Percentiles rank a stretch among this genome's conserved stretches.
phyloP scores from a whole-genome alignment of 2,329 filamentous ascomycete species.

The Sclerotinia borealis region DNA sequence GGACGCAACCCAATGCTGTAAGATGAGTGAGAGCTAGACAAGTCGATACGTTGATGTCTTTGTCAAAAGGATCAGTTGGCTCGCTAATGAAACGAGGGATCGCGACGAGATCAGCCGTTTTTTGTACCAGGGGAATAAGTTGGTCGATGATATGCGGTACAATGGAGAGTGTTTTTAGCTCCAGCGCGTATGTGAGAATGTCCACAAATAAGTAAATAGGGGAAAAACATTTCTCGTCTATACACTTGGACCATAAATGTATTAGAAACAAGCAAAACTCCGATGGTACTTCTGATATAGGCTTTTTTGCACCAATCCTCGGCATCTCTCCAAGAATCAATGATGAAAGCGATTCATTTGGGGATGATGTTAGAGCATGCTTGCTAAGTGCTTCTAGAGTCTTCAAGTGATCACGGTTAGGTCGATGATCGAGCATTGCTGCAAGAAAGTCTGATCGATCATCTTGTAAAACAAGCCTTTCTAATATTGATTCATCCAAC shows the following conservation, averaged over 20 bases:
- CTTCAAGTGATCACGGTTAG: constrained; percentile 45
- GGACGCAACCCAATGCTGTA: constrained; percentile 52
- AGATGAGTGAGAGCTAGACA: constrained; percentile 63
- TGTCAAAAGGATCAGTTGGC: constrained; percentile 42
- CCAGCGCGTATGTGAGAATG: constrained; percentile 57
- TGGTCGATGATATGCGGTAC: constrained; percentile 53
- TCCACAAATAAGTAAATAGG: constrained; percentile 62
- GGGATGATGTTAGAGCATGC: constrained; percentile 59
- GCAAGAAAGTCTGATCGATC: constrained; percentile 35
- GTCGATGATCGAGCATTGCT: constrained; percentile 31
- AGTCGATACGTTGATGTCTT: constrained; percentile 55
- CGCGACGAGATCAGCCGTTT: constrained; percentile 50
- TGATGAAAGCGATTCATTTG: constrained; percentile 55
- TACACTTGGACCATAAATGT: constrained; percentile 61
- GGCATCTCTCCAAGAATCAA: constrained; percentile 64
- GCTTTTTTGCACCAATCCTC: constrained; percentile 43
- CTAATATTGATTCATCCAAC: constrained; percentile 33
- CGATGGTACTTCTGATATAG: constrained; percentile 48
- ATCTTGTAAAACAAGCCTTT: constrained; percentile 37
- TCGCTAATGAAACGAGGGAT: constrained; percentile 38
- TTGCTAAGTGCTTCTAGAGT: constrained; percentile 63
- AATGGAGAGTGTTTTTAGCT: constrained; percentile 52
- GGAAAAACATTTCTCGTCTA: constrained; percentile 53
- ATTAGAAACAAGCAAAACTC: constrained; percentile 60
- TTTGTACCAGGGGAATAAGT: constrained; percentile 49